Conservation (phyloP, 225 moss, liverwort and hornwort species). For the Takakia lepidozioides region DNA sequence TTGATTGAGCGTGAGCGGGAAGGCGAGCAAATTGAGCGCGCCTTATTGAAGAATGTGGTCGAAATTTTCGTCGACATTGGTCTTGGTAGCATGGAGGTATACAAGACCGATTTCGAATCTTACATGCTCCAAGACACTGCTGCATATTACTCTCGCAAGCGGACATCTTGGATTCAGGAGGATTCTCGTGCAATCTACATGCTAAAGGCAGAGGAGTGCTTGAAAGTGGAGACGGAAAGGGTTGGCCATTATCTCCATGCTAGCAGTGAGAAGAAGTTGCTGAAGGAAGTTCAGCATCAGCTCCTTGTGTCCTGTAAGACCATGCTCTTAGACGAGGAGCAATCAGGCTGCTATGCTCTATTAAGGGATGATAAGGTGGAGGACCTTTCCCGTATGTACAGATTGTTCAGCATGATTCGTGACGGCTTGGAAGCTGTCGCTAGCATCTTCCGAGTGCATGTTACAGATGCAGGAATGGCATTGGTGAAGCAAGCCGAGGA, state of each 20-base stretch:
- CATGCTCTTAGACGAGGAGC: slow-evolving; percentile 90
- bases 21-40: slow-evolving; percentile 98
- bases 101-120: slow-evolving; percentile 82
- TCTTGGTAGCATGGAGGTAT: slow-evolving; percentile 94
- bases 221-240: slow-evolving; percentile 97
- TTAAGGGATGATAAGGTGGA: slow-evolving; percentile 93
- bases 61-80: slow-evolving; percentile 98
- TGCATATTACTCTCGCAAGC: slow-evolving; percentile 84
- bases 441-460: slow-evolving; percentile 90
- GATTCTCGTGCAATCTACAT: slow-evolving; percentile 99
- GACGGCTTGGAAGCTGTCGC: slow-evolving; percentile 97
- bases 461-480: slow-evolving; percentile 90
- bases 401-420: slow-evolving; percentile 68
- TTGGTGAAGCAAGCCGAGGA: slow-evolving; percentile 99
- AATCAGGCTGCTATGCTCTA: slow-evolving; percentile 92
- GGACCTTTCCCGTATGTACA: slow-evolving; percentile 92
- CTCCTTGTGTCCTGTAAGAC: slow-evolving; percentile 77
- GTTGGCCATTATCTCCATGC: slow-evolving; percentile 95
- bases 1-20: slow-evolving; percentile 86
- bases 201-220: slow-evolving; percentile 93
- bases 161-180: slow-evolving; percentile 97
- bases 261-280: slow-evolving; percentile 68
- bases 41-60: slow-evolving; percentile 85
- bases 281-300: slow-evolving; percentile 95
- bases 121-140: slow-evolving; percentile 96